Conservation (phyloP, 2,329 filamentous ascomycete species). For the Zopfia rhizophila region DNA sequence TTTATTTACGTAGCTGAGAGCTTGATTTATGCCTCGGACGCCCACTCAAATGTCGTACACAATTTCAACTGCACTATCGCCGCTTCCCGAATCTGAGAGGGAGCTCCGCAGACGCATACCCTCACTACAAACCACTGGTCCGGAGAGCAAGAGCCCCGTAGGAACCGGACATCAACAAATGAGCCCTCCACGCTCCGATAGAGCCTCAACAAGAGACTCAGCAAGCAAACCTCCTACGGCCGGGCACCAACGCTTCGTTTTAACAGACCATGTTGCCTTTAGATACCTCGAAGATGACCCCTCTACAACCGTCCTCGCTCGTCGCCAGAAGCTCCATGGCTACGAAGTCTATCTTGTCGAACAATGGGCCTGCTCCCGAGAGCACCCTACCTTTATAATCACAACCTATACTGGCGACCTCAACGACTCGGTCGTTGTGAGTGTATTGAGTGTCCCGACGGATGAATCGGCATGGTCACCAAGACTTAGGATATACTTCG, state of each 20-base stretch:
- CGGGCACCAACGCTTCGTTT: conserved; percentile 68
- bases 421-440: conserved; percentile 79
- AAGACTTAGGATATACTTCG: conserved; percentile 83
- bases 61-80: conserved; percentile 24
- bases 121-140: conserved; percentile 31
- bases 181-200: conserved; percentile 21
- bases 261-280: conserved; percentile 74
- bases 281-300: conserved; percentile 84
- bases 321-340: conserved; percentile 75
- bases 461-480: conserved; percentile 84
- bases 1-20: conserved; percentile 2
- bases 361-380: conserved; percentile 95
- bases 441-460: conserved; percentile 82
- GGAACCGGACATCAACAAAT: conserved; percentile 13
- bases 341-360: conserved; percentile 96
- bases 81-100: conserved; percentile 34
- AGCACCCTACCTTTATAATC: conserved; percentile 90
- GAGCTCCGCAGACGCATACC: conserved; percentile 42
- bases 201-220: conserved; percentile 24
- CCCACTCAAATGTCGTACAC: conserved; percentile 32
- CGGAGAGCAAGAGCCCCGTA: conserved; percentile 24
- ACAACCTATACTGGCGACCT: conserved; percentile 91
- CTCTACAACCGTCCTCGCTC: conserved; percentile 77
- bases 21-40: not conserved
- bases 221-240: conserved; percentile 30